Conservation (phyloP, 2,329 filamentous ascomycete species). For the Huntiella abstrusa region DNA sequence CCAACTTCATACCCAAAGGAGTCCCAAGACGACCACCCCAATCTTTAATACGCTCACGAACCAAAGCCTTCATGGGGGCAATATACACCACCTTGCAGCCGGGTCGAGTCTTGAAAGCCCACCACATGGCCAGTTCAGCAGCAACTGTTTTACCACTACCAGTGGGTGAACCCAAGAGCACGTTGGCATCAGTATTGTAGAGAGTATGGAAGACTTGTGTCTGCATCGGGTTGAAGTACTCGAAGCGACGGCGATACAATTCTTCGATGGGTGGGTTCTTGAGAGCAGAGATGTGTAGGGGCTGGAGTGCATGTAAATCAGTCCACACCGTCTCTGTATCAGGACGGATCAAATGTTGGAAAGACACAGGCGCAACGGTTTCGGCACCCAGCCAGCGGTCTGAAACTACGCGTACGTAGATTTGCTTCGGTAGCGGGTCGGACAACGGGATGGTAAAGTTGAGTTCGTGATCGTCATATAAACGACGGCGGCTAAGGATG, state of each 20-base stretch:
- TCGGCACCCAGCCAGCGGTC: constrained; percentile 95
- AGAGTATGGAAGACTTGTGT: constrained; percentile 96
- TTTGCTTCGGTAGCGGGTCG: constrained; percentile 84
- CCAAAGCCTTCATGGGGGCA: constrained; percentile 96
- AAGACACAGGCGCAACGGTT: constrained; percentile 85
- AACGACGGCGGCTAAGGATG: constrained; percentile 72
- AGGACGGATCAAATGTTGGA: constrained; percentile 90
- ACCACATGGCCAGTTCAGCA: constrained; percentile 96
- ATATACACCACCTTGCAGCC: constrained; percentile 98
- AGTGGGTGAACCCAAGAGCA: constrained; percentile 85
- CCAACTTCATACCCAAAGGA: constrained; percentile 73
- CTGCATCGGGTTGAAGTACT: constrained; percentile 98
- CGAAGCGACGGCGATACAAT: constrained; percentile 72
- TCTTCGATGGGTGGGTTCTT: constrained; percentile 78
- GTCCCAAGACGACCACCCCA: constrained; percentile 69
- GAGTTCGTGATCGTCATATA: constrained; percentile 90
- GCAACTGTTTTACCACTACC: constrained; percentile 96
- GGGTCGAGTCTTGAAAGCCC: constrained; percentile 86
- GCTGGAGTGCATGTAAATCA: constrained; percentile 78
- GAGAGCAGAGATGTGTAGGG: constrained; percentile 66
- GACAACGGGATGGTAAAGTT: constrained; percentile 94
- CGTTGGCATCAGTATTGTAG: constrained; percentile 81
- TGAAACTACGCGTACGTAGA: constrained; percentile 86
- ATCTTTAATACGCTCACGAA: constrained; percentile 88
- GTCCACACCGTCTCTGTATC: constrained; percentile 97